Base-by-base conservation (phyloP, 495 filamentous ascomycete genomes). In the Aspergillus mulundensis region DNA sequence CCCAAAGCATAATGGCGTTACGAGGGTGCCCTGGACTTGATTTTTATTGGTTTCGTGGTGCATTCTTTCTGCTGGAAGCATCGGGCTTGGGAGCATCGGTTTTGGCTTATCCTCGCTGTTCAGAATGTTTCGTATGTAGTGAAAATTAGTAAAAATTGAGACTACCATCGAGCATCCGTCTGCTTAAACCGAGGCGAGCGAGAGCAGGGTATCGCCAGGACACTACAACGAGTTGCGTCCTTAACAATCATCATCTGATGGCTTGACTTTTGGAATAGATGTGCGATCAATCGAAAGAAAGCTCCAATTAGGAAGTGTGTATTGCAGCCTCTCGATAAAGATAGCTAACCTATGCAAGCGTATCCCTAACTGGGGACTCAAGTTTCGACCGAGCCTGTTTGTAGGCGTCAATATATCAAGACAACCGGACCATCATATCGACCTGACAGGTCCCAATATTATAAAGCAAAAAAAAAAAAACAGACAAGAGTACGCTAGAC, bases 401-500 rank as follows among this genome's bases (percentile, higher is more conserved):
- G 19, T 43, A 56, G 54, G 45, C 40, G 55, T 52, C 50, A 52
- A 41, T 57, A 53, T 60, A 58, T 48, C 43, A 52, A 53, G 24
- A 53, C 30, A 51, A 55, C 20, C 23, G 43, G 24, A 41, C 38
- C 58, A 56, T 47, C 55, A 34, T 15, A 32, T 47, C 46, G 47
- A 48, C 54, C 53, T 55, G 47, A 46, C 40, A 34, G 50, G 49
- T 41, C 39, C 50, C 23, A 56, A 51, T 44, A 65, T 46, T 55
- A 64, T 60, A 62, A 56, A 39, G 41, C 48, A 54, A 49, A 59
- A 51, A 54, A 39, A n/a, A 36, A 2, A 28, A 18, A 60, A n/a
- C n/a, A n/a, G n/a, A n/a, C n/a, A 58, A 39, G 11, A 59, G 47
- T 53, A 66, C 60, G 61, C 64, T 66, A 59, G 61, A 56, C 64